Conservation (phyloP, 106 monocot species). For the Dioscorea dumetorum region DNA sequence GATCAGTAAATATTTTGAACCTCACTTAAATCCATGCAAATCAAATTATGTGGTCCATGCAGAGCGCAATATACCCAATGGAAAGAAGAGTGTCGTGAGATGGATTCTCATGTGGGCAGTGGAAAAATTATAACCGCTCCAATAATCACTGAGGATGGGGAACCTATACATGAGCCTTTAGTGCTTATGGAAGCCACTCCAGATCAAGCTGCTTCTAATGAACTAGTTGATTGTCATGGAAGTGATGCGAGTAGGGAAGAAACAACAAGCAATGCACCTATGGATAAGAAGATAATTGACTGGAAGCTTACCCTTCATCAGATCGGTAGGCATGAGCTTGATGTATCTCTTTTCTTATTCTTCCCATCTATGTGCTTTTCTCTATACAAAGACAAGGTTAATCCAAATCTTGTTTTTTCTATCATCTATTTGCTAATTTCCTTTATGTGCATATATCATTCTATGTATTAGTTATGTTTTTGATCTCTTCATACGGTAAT, state of each 20-base stretch:
- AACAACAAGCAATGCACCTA: background rate
- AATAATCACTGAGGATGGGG: slow-evolving; percentile 78
- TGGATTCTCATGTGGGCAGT: slow-evolving; percentile 90
- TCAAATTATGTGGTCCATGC: slow-evolving; percentile 12
- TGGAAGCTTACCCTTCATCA: slow-evolving; percentile 99
- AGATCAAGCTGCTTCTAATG: background rate
- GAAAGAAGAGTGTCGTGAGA: slow-evolving; percentile 72
- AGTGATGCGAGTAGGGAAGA: slow-evolving; percentile 5
- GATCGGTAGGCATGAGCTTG: slow-evolving; percentile 53
- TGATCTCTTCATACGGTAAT: background rate
- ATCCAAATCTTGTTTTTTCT: background rate
- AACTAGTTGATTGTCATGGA: background rate
- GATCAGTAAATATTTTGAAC: too few species aligned
- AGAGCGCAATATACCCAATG: slow-evolving; percentile 78
- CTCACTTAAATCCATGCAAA: too few species aligned
- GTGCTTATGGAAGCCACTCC: slow-evolving; percentile 57
- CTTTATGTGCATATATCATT: background rate
- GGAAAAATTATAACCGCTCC: slow-evolving; percentile 87
- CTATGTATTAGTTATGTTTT: background rate
- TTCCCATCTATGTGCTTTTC: too few species aligned
- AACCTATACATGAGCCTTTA: slow-evolving; percentile 73
- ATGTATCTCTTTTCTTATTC: background rate
- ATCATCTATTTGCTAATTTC: background rate
- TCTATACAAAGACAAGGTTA: background rate
- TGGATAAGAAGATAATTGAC: slow-evolving; percentile 70